Percentiles rank a stretch among this genome's conserved stretches.
Evolutionary conservation across 2,329 filamentous ascomycete genomes (phyloP).

Genomic region (Xylaria hypoxylon): DNA sequence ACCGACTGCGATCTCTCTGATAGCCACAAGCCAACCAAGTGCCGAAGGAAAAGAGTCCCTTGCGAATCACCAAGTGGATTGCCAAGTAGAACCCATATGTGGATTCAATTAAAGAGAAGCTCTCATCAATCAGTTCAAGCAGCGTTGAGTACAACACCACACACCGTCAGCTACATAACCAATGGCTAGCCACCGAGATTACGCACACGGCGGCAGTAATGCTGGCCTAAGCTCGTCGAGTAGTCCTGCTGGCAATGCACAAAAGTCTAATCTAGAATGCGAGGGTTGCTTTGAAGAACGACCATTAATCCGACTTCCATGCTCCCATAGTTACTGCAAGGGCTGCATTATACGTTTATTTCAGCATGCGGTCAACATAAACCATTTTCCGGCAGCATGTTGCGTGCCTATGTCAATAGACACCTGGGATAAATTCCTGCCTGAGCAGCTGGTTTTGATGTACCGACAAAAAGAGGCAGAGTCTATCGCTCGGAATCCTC

Average conservation of each 20-base stretch:
- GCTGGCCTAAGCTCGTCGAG: background rate
- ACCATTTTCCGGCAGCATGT: background rate
- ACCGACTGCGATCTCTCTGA: background rate
- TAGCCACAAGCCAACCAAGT: background rate
- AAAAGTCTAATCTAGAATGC: no score
- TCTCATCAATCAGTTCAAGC: background rate
- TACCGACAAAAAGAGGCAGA: background rate
- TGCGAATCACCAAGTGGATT: background rate
- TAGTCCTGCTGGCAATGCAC: no score
- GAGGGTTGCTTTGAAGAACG: no score
- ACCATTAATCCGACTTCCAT: background rate
- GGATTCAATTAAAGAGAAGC: no score
- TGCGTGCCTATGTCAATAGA: background rate
- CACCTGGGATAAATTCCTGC: background rate
- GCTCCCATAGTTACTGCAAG: background rate
- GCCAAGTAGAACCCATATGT: no score
- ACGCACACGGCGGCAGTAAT: background rate
- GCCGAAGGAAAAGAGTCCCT: background rate
- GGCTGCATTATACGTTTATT: background rate
- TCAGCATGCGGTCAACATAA: background rate
- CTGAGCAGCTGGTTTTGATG: background rate
- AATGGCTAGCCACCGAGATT: background rate
- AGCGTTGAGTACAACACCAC: background rate
- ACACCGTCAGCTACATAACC: no score
- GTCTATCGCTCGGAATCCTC: background rate